Conservation (phyloP, 2,329 filamentous ascomycete species). For the Coniochaeta prunicola region DNA sequence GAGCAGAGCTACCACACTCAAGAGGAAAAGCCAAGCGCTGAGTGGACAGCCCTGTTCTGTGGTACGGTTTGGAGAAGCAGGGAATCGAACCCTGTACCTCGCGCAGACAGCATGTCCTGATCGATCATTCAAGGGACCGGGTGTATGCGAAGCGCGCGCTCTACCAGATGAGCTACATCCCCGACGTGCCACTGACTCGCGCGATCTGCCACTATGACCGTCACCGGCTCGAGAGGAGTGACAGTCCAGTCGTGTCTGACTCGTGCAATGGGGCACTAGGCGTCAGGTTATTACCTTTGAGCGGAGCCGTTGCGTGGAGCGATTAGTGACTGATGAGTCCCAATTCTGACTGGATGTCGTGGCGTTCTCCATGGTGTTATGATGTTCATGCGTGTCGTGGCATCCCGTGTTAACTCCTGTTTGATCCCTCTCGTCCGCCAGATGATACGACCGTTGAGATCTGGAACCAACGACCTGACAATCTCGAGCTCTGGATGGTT, state of each 20-base stretch:
- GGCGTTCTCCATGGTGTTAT: no score
- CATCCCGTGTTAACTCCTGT: no score
- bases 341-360: no score
- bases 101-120: not conserved
- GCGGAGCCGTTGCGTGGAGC: not conserved
- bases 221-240: no score
- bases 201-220: no score
- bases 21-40: not conserved
- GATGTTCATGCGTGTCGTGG: no score
- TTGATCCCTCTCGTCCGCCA: no score
- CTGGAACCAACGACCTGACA: no score
- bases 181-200: no score
- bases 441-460: no score
- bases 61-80: not conserved
- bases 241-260: not conserved
- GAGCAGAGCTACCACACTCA: not conserved
- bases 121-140: not conserved
- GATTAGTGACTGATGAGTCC: not conserved
- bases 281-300: no score
- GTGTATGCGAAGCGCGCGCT: not conserved
- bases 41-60: not conserved
- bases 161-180: not conserved
- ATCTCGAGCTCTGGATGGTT: no score
- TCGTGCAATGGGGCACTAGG: not conserved
- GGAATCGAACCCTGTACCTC: constrained; percentile 1